These are phyloP conservation scores for Candida frijolesensis DNA, from an alignment of 1,139 yeast genomes.

Conservation along the genomic window DNA sequence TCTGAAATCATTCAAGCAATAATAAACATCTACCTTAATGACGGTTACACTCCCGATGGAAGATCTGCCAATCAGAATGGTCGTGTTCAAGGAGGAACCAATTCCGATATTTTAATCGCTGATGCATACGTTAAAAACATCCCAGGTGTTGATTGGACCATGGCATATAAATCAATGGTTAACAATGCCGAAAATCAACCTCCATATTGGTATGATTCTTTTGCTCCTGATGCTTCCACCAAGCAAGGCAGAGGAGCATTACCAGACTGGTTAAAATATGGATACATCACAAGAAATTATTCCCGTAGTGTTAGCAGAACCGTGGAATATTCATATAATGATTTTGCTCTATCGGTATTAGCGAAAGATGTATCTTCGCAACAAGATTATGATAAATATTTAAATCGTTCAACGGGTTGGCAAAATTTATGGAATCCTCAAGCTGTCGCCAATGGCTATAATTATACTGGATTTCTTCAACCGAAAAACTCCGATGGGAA, in stretches of 20 bases:
- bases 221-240: conserved; percentile 30
- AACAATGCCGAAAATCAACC: conserved; percentile 39
- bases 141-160: conserved; percentile 28
- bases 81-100: conserved; percentile 42
- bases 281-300: conserved; percentile 30
- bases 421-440: conserved; percentile 38
- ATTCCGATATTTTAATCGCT: conserved; percentile 42
- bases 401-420: conserved; percentile 38
- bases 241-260: conserved; percentile 36
- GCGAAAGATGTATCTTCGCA: conserved; percentile 31
- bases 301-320: conserved; percentile 40
- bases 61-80: conserved; percentile 42
- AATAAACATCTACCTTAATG: conserved; percentile 31
- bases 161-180: conserved; percentile 36
- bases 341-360: conserved; percentile 36
- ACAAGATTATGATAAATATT: conserved; percentile 29
- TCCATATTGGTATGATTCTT: conserved; percentile 26
- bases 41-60: conserved; percentile 43
- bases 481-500: conserved; percentile 34
- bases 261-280: conserved; percentile 32
- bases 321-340: conserved; percentile 41
- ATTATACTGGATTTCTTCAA: conserved; percentile 36
- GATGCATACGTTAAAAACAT: conserved; percentile 38
- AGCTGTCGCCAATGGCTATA: conserved; percentile 20
- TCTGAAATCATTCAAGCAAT: conserved; percentile 33